Base-by-base conservation (phyloP, 129 eudicot genomes). In the Artemisia argyi region DNA sequence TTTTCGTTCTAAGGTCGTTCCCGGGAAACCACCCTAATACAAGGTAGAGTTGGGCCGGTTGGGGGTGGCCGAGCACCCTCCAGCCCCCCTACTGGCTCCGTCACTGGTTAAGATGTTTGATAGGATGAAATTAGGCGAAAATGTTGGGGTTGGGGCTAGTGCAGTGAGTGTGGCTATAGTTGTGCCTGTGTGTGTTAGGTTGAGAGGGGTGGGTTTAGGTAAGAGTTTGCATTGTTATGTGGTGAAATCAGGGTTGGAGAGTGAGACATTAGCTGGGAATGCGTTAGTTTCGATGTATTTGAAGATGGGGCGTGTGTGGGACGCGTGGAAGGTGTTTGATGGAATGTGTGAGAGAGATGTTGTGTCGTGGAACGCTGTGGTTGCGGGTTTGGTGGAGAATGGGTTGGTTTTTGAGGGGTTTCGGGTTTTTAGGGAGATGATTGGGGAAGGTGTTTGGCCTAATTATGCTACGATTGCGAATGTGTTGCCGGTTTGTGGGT, bases 401-500 rank as follows among this genome's bases (percentile, higher is more conserved):
- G 82, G 81, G 18, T 77, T 89, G 49, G 61, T 73, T 42, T 61
- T 67, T n/a, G 80, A 84, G 62, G 96, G 97, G 13, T 85, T 85
- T 79, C 42, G 54, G 7, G 42, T 93, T 66, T 89, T 93, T 61
- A 70, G 71, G 47, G 57, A 56, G 73, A 93, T 93, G 97, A 59
- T 89, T 42, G 60, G 52, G 60, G 96, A 79, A 52, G 24, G 84
- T 3, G 56, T 73, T 2, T 15, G 7, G 59, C 96, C 95, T 17
- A 93, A 93, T 80, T 85, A 87, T 74, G 95, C 97, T 42, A 93
- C 98, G 0, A 80, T 93, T 42, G 92, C 85, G 6, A 93, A 81
- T 73, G 65, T 89, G 55, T 66, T 93, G 65, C 95, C 92, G 48
- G 72, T 87, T 60, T 89, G 89, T 78, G 82, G 80, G 77, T 39